These are phyloP conservation scores for Backusella sp. DNA, from an alignment of 192 early-diverging fungal species.

Conservation along the genomic window DNA sequence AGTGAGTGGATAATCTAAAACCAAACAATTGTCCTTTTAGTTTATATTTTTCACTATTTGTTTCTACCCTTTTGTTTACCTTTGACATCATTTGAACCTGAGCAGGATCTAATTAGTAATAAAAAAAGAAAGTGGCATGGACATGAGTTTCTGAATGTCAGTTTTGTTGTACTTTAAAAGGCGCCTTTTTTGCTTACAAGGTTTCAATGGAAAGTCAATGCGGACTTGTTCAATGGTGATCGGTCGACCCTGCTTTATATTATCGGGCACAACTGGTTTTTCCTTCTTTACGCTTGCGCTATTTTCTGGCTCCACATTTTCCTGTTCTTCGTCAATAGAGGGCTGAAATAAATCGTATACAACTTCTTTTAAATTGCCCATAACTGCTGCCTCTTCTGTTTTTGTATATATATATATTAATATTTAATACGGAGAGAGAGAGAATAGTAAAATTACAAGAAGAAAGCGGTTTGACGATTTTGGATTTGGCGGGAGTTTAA, in stretches of 20 bases:
- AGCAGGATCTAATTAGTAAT: constrained; percentile 10
- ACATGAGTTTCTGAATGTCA: not conserved
- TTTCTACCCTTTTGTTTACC: not conserved
- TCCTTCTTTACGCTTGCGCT: not conserved
- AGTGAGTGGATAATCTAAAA: constrained; percentile 46
- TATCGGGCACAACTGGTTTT: not conserved
- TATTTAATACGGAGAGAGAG: not conserved
- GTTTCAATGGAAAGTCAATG: constrained; percentile 9
- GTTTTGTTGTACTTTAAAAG: too few species aligned
- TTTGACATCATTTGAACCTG: constrained; percentile 21
- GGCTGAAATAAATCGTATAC: not conserved
- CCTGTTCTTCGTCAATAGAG: not conserved
- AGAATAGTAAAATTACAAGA: not conserved
- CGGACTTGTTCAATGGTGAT: not conserved
- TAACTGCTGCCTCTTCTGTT: not conserved
- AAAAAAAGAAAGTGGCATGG: not conserved
- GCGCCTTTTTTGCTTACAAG: constrained; percentile 4
- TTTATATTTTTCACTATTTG: not conserved
- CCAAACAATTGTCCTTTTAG: not conserved
- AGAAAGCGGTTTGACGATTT: not conserved
- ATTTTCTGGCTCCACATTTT: not conserved
- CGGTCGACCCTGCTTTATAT: not conserved
- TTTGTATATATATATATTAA: not conserved
- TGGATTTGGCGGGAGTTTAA: too few species aligned
- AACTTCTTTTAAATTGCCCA: not conserved